Conservation (phyloP, 371 early-diverging fungal genomes). For the Paraphysoderma sedebokerense region DNA sequence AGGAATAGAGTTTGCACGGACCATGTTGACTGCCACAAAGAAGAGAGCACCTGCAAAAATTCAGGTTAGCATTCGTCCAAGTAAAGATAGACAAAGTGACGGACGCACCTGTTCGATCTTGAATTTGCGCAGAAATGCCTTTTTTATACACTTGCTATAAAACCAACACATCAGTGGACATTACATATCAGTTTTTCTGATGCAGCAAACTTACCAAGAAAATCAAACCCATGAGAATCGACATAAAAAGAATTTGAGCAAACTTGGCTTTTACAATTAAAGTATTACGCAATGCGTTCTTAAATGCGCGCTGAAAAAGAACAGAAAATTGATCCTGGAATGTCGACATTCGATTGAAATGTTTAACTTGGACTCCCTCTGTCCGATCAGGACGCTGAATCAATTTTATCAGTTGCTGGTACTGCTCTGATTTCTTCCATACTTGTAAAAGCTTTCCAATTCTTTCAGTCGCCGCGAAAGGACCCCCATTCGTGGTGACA, state of each 20-base stretch:
- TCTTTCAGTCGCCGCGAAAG: neutral
- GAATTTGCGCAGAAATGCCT: conserved; percentile 4
- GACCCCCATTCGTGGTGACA: neutral
- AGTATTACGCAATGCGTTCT: conserved; percentile 16
- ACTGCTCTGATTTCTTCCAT: neutral
- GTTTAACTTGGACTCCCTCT: neutral
- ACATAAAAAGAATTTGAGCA: conserved; percentile 13
- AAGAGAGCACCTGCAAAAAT: too few relatives aligned
- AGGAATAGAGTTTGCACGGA: too few relatives aligned
- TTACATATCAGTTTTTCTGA: too few relatives aligned
- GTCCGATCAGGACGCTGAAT: neutral
- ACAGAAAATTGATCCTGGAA: neutral
- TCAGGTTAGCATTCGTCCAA: too few relatives aligned
- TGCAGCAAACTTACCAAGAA: too few relatives aligned
- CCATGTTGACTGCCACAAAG: conserved; percentile 25
- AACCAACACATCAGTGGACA: too few relatives aligned
- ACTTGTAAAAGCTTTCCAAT: neutral
- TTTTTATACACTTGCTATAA: neutral
- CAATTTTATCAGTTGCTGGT: neutral
- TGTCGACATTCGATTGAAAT: neutral
- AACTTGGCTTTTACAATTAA: conserved; percentile 13
- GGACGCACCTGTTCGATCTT: conserved; percentile 40
- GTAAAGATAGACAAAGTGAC: too few relatives aligned
- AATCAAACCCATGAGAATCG: conserved; percentile 17
- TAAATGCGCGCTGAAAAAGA: conserved; percentile 11